Evolutionary conservation across 192 early-diverging fungal genomes (phyloP), one percentile per base, ranked within the genome.

Genomic region (Rhizophagus clarus): DNA sequence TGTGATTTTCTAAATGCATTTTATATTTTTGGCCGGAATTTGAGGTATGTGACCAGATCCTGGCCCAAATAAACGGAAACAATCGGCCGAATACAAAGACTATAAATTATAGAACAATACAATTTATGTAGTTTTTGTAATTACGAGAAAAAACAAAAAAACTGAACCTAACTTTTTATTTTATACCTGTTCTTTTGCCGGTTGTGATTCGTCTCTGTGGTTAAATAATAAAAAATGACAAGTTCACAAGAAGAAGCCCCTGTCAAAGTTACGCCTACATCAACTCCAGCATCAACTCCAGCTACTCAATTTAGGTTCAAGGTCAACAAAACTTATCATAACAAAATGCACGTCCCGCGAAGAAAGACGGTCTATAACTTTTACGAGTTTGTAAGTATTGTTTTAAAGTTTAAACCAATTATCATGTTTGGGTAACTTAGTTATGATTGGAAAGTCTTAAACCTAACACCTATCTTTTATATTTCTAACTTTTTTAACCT

Each of bases 371-470:
- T 67, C 15, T 63, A 77, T 47, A 77, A 77, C 62, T 77, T 77
- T 66, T 77, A 62, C 28, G 75, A 77, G 62, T 77, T 77, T 67
- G 75, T 77, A 66, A 62, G 63, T 77, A 37, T 61, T 61, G 22
- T 20, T 67, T 31, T 32, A 31, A 31, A 12, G n/a, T n/a, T 32
- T 66, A 66, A 29, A 15, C 5, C 5, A 67, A 67, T 29, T 67
- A 67, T 67, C 5, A 67, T 8, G 11, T 67, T 31, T 12, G 7
- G 15, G 10, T 31, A 24, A 12, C 4, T 70, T 45, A 2, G 31
- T 20, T 22, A 32, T 24, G 8, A n/a, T 40, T 40, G n/a, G 15
- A 22, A 32, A 2, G 7, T 24, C 0, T 9, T 70, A 32, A 37
- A 11, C 32, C 31, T 68, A 37, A 22, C 31, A 32, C 15, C 34